phyloP scores from a whole-genome alignment of 2,329 filamentous ascomycete genomes.

The Alternaria viburni region DNA sequence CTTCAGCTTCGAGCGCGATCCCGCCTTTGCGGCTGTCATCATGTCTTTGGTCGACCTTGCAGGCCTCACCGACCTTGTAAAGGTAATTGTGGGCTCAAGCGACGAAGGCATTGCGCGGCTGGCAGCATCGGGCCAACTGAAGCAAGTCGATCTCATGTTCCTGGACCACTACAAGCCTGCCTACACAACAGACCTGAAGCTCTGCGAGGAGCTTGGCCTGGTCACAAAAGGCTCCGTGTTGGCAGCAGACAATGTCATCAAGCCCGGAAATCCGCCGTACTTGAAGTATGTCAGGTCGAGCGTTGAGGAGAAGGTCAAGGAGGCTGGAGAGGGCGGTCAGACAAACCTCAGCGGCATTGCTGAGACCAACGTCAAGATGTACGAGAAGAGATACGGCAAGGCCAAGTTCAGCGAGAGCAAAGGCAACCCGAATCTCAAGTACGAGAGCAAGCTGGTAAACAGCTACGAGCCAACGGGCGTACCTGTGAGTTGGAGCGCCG shows the following conservation, averaged over 20 bases:
- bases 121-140: conserved; percentile 59
- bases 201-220: conserved; percentile 74
- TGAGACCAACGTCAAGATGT: conserved; percentile 57
- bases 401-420: conserved; percentile 51
- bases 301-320: conserved; percentile 65
- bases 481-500: conserved; percentile 57
- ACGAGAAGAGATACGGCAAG: conserved; percentile 54
- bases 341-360: conserved; percentile 51
- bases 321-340: conserved; percentile 34
- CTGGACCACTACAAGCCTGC: conserved; percentile 82
- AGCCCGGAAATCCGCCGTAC: conserved; percentile 74
- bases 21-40: conserved; percentile 75
- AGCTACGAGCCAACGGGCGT: conserved; percentile 73
- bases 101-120: conserved; percentile 69
- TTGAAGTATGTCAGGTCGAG: conserved; percentile 72
- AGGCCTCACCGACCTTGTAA: conserved; percentile 72
- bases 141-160: conserved; percentile 74
- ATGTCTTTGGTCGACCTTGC: conserved; percentile 74
- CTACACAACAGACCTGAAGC: conserved; percentile 76
- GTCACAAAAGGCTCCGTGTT: conserved; percentile 68
- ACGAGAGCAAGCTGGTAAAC: conserved; percentile 67
- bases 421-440: conserved; percentile 70
- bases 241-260: conserved; percentile 74
- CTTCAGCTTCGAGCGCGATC: conserved; percentile 74
- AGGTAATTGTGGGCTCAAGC: conserved; percentile 72